Evolutionary conservation across 208 protist species (phyloP).

Genomic region (Balamuthia mandrillaris): DNA sequence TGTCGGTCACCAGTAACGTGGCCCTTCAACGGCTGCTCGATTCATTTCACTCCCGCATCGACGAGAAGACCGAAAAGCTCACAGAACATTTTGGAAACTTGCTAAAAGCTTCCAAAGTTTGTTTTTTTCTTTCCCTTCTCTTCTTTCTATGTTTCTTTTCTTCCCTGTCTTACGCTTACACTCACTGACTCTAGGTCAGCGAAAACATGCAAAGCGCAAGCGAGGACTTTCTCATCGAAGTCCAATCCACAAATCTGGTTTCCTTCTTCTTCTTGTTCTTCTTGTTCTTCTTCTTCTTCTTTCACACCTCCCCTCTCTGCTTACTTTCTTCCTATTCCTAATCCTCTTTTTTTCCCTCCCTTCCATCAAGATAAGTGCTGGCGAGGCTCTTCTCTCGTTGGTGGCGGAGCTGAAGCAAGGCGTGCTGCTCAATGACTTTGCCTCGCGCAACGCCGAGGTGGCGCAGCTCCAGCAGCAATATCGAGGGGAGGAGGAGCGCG

Average conservation of each 20-base stretch:
- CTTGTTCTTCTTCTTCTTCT: not conserved
- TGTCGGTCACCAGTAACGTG: too few species aligned
- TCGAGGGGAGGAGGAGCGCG: not conserved
- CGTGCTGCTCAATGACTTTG: slow-evolving; percentile 21
- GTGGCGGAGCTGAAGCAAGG: slow-evolving; percentile 28
- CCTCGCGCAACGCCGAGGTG: not conserved
- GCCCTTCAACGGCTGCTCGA: too few species aligned
- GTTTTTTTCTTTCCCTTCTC: too few species aligned
- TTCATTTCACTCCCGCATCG: too few species aligned
- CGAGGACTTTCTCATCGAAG: slow-evolving; percentile 8
- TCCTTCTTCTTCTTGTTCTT: not conserved
- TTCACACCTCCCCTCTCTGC: not conserved
- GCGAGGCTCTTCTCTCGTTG: not conserved
- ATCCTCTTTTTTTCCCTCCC: not conserved
- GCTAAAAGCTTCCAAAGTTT: too few species aligned
- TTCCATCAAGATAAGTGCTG: not conserved
- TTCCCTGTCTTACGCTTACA: too few species aligned
- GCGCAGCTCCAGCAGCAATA: not conserved
- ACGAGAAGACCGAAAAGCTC: too few species aligned
- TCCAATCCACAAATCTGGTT: slow-evolving; percentile 11
- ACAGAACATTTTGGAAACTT: too few species aligned
- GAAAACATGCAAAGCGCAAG: not conserved
- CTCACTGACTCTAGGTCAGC: too few species aligned
- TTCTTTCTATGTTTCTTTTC: too few species aligned
- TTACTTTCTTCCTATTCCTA: not conserved